Percentiles rank a stretch among this genome's conserved stretches.
These are phyloP conservation scores for Xylariaceae sp. DNA, from an alignment of 2,329 filamentous ascomycete genomes.

Conservation along the genomic window DNA sequence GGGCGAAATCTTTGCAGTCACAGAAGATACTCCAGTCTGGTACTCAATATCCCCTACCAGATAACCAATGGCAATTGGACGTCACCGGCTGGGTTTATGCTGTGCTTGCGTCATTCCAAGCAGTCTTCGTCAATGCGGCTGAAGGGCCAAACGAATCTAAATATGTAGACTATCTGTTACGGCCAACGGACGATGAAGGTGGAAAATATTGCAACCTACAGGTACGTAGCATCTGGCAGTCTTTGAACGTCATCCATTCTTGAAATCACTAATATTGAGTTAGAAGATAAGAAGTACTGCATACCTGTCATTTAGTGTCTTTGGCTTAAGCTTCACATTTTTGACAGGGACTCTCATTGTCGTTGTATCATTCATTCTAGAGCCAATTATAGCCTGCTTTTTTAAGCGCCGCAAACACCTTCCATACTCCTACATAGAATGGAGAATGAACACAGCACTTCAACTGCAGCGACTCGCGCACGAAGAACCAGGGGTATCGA, in stretches of 20 bases:
- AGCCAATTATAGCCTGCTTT: background rate
- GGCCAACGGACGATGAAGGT: background rate
- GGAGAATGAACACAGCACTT: background rate
- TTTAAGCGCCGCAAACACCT: background rate
- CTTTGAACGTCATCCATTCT: too few relatives aligned
- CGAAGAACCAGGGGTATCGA: background rate
- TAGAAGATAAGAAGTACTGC: background rate
- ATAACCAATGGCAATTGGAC: background rate
- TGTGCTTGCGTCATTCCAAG: background rate
- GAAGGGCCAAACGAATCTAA: background rate
- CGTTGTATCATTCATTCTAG: background rate
- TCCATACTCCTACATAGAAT: conserved; percentile 1
- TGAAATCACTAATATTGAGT: background rate
- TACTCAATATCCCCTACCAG: background rate
- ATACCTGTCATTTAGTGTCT: background rate
- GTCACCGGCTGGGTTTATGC: background rate
- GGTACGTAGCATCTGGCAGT: background rate
- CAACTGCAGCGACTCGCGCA: conserved; percentile 1
- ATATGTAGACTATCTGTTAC: background rate
- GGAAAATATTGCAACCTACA: background rate
- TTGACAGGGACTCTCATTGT: background rate
- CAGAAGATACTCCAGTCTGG: background rate
- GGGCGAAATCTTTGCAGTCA: background rate
- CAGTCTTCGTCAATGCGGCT: background rate
- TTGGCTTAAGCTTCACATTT: background rate